phyloP scores from a whole-genome alignment of 1,284 basidiomycete genomes.

The Irpex sp. region DNA sequence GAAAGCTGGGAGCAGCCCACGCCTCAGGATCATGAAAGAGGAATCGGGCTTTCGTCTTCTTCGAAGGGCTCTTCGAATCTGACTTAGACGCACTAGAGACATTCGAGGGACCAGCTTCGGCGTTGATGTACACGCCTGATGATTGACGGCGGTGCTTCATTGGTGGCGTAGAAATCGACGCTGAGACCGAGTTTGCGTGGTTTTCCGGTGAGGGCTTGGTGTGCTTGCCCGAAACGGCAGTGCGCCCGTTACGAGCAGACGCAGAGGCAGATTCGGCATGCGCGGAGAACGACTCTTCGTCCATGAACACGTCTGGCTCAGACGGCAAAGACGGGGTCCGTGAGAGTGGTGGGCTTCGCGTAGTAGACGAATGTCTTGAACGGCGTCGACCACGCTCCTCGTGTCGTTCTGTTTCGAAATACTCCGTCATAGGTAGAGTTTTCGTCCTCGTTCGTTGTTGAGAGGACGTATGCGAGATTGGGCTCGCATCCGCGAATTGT shows the following conservation, averaged over 20 bases:
- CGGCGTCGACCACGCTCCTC: not conserved
- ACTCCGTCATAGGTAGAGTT: not conserved
- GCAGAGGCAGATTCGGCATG: not conserved
- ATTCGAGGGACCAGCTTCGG: not conserved
- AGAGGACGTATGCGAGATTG: not conserved
- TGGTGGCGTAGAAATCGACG: too few species aligned
- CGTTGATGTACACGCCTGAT: not conserved
- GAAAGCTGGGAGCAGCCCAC: not conserved
- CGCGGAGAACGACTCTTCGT: not conserved
- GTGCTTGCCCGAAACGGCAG: not conserved
- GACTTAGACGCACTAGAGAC: not conserved
- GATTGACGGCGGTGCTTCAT: not conserved
- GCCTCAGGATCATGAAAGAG: not conserved
- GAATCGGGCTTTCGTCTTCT: not conserved
- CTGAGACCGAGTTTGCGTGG: too few species aligned
- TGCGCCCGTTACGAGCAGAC: not conserved
- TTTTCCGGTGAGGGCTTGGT: too few species aligned
- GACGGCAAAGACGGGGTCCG: not conserved
- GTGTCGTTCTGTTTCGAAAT: not conserved
- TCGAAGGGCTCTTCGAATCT: not conserved
- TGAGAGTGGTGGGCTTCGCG: not conserved
- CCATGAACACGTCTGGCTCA: not conserved
- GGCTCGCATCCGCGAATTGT: not conserved
- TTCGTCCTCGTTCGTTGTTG: not conserved
- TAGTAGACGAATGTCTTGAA: not conserved